A percentile compares a stretch with the other conserved stretches of the same genome.
These are phyloP conservation scores for Phialophora verrucosa DNA, from an alignment of 2,329 filamentous ascomycete species.

Conservation along the genomic window DNA sequence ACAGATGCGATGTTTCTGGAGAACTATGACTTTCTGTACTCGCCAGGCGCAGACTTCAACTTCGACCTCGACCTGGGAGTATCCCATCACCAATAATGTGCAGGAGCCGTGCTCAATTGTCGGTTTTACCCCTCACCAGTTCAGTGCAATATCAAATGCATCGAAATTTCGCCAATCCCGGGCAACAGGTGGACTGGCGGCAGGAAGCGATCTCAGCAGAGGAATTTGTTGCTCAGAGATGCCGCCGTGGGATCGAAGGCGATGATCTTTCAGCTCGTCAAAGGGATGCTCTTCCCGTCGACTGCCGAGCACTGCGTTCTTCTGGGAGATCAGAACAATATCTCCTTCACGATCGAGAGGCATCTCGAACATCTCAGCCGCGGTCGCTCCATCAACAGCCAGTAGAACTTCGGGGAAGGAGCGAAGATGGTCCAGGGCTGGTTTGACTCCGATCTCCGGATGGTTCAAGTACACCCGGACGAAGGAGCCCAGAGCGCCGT, in stretches of 20 bases:
- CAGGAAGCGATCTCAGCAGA: slow-evolving; percentile 44
- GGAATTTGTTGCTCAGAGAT: slow-evolving; percentile 50
- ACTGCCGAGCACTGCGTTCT: slow-evolving; percentile 48
- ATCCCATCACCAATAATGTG: slow-evolving; percentile 12
- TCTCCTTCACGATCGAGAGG: slow-evolving; percentile 51
- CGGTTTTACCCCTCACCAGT: slow-evolving; percentile 38
- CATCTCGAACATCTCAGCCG: slow-evolving; percentile 47
- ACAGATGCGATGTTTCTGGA: slow-evolving; percentile 40
- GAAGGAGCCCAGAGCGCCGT: slow-evolving; percentile 52
- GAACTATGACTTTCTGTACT: slow-evolving; percentile 40
- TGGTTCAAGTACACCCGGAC: slow-evolving; percentile 48
- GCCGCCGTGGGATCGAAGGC: slow-evolving; percentile 51
- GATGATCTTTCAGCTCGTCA: slow-evolving; percentile 43
- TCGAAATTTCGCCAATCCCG: slow-evolving; percentile 49
- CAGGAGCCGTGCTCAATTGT: neutral
- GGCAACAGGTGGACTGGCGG: slow-evolving; percentile 17
- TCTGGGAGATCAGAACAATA: slow-evolving; percentile 48
- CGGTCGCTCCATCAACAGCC: slow-evolving; percentile 43
- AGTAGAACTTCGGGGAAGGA: slow-evolving; percentile 45
- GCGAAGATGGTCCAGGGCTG: slow-evolving; percentile 43
- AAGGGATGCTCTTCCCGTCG: slow-evolving; percentile 47
- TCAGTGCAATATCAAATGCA: slow-evolving; percentile 49
- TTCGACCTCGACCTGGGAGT: slow-evolving; percentile 40
- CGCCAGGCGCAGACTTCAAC: slow-evolving; percentile 44
- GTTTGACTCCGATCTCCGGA: slow-evolving; percentile 37